Evolutionary conservation across 192 early-diverging fungal species (phyloP).

Genomic region (Chytriomyces confervae): DNA sequence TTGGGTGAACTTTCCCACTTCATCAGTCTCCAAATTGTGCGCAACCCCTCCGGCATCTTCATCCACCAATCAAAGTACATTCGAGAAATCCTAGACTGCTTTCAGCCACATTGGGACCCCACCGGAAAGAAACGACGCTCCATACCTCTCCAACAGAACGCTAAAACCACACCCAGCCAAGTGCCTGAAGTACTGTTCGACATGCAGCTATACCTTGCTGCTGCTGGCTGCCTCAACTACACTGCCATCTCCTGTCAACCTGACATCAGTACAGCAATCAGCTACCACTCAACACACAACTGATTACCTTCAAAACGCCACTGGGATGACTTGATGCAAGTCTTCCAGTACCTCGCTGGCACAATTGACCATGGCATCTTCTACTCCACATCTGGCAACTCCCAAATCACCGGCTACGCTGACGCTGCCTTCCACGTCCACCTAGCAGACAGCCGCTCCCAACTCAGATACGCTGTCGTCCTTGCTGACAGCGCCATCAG

Average conservation of each 20-base stretch:
- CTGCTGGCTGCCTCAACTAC: slow-evolving; percentile 29
- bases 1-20: not conserved
- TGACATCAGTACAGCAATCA: slow-evolving; percentile 7
- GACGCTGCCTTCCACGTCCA: slow-evolving; percentile 18
- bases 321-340: not conserved
- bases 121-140: not conserved
- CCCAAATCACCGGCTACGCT: not conserved
- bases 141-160: not conserved
- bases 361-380: not conserved
- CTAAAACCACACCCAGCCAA: not conserved
- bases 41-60: not conserved
- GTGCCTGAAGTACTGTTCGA: not conserved
- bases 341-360: not conserved
- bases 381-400: slow-evolving; percentile 2
- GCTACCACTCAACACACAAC: not conserved
- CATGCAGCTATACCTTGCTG: not conserved
- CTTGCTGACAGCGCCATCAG: slow-evolving; percentile 1
- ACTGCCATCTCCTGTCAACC: slow-evolving; percentile 15
- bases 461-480: slow-evolving; percentile 12
- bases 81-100: not conserved
- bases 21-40: not conserved
- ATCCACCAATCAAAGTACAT: not conserved
- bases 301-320: not conserved
- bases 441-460: not conserved
- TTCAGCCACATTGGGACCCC: not conserved